phyloP scores from a whole-genome alignment of 1,284 basidiomycete species.

The Dichomitus squalens region DNA sequence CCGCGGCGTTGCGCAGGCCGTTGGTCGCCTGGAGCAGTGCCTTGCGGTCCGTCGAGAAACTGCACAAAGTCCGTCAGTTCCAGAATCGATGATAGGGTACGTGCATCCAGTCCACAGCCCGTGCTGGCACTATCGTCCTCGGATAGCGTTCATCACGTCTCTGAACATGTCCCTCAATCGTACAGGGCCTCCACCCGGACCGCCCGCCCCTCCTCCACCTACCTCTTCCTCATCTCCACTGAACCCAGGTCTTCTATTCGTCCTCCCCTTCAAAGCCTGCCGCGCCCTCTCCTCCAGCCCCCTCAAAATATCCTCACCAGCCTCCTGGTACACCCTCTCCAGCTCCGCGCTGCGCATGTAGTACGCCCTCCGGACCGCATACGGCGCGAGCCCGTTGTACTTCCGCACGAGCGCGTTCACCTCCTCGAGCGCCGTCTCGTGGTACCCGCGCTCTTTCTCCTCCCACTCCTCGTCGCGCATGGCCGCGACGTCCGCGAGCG shows the following conservation, averaged over 20 bases:
- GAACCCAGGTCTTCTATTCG: too few species aligned
- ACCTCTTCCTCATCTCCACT: constrained; percentile 1
- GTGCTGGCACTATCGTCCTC: constrained; percentile 17
- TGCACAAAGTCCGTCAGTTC: constrained; percentile 39
- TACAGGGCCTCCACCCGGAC: constrained; percentile 10
- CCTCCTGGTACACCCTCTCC: constrained; percentile 53
- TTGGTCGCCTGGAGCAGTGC: constrained; percentile 79
- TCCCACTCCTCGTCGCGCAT: constrained; percentile 80
- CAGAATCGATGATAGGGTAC: too few species aligned
- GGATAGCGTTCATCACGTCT: constrained; percentile 28
- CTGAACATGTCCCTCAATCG: constrained; percentile 30
- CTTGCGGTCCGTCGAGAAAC: constrained; percentile 81
- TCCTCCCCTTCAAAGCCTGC: constrained; percentile 2
- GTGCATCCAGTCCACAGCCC: too few species aligned
- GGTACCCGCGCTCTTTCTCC: constrained; percentile 67
- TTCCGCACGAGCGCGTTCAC: constrained; percentile 76
- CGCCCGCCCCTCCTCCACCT: constrained; percentile 8
- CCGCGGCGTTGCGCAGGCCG: constrained; percentile 82
- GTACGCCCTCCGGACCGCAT: constrained; percentile 66
- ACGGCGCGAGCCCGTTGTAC: constrained; percentile 82
- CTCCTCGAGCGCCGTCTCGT: constrained; percentile 68
- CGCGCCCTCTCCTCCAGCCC: constrained; percentile 39
- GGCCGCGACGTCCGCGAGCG: constrained; percentile 43
- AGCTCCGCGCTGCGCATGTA: constrained; percentile 62
- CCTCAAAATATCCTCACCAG: constrained; percentile 53